Conservation (phyloP, 208 protist species). For the Porcisia hertigi region DNA sequence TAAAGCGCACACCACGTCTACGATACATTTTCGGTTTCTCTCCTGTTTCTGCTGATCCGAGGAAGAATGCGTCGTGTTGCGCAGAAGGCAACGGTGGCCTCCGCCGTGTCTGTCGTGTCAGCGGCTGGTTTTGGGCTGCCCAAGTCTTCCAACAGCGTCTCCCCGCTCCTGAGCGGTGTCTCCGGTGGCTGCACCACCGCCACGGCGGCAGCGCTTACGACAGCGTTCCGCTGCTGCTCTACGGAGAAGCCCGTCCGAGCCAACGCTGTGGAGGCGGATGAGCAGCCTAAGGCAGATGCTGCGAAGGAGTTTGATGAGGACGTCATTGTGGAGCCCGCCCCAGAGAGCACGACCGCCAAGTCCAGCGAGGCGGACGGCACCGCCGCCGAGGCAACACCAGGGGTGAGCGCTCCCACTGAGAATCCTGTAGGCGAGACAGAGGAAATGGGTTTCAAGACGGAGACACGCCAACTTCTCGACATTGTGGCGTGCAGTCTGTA, state of each 20-base stretch:
- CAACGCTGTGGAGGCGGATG: not conserved
- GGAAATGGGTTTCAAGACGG: conserved; percentile 96
- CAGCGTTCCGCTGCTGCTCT: conserved; percentile 26
- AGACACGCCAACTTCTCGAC: conserved; percentile 98
- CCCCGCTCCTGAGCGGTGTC: not conserved
- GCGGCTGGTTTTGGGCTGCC: not conserved
- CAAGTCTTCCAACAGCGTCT: not conserved
- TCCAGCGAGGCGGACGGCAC: conserved; percentile 22
- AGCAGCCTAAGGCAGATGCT: conserved; percentile 20
- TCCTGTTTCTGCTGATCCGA: not conserved
- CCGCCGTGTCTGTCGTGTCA: conserved; percentile 15
- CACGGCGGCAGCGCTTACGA: conserved; percentile 6
- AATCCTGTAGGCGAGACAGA: conserved; percentile 73
- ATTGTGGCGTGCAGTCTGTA: conserved; percentile 98
- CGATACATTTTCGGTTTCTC: not conserved
- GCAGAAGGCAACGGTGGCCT: conserved; percentile 32
- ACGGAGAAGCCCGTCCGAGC: conserved; percentile 16
- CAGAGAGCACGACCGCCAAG: conserved; percentile 25
- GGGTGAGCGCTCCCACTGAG: conserved; percentile 46
- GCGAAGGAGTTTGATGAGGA: conserved; percentile 78
- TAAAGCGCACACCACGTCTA: not conserved
- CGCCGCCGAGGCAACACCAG: conserved; percentile 11
- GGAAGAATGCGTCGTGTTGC: conserved; percentile 49
- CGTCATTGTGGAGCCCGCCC: conserved; percentile 79
- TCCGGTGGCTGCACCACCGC: conserved; percentile 1